phyloP scores from a whole-genome alignment of 2,329 filamentous ascomycete species.

The Monilinia polystroma region DNA sequence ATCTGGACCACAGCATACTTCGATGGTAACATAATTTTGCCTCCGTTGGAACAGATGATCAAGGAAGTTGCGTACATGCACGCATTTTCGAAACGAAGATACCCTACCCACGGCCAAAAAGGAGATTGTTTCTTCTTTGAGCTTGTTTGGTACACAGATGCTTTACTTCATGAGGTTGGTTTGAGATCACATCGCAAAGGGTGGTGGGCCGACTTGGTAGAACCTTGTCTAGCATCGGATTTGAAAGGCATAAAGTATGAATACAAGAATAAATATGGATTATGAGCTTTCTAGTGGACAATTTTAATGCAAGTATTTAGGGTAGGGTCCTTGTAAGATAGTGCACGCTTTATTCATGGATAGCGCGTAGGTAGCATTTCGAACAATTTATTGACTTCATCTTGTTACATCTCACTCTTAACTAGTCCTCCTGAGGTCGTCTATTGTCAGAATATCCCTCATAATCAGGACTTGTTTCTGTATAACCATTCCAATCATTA shows the following conservation, averaged over 20 bases:
- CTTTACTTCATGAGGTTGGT: slow-evolving; percentile 18
- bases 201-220: slow-evolving; percentile 18
- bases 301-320: not conserved
- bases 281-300: not conserved
- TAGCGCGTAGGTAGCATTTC: not conserved
- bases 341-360: not conserved
- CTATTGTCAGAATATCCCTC: not conserved
- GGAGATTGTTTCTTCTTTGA: slow-evolving; percentile 22
- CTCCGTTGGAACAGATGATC: slow-evolving; percentile 14
- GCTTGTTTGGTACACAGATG: slow-evolving; percentile 18
- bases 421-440: too few relatives aligned
- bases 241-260: slow-evolving; percentile 13
- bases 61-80: slow-evolving; percentile 19
- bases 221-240: slow-evolving; percentile 16
- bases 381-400: not conserved
- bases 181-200: slow-evolving; percentile 17
- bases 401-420: not conserved
- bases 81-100: slow-evolving; percentile 22
- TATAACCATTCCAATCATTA: not conserved
- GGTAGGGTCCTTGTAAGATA: not conserved
- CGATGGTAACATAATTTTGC: slow-evolving; percentile 18
- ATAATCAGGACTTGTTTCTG: not conserved
- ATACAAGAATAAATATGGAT: slow-evolving; percentile 17
- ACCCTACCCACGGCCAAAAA: slow-evolving; percentile 13
- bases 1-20: slow-evolving; percentile 27